These are phyloP conservation scores for Alternaria infectoria DNA, from an alignment of 2,329 filamentous ascomycete genomes.

Conservation along the genomic window DNA sequence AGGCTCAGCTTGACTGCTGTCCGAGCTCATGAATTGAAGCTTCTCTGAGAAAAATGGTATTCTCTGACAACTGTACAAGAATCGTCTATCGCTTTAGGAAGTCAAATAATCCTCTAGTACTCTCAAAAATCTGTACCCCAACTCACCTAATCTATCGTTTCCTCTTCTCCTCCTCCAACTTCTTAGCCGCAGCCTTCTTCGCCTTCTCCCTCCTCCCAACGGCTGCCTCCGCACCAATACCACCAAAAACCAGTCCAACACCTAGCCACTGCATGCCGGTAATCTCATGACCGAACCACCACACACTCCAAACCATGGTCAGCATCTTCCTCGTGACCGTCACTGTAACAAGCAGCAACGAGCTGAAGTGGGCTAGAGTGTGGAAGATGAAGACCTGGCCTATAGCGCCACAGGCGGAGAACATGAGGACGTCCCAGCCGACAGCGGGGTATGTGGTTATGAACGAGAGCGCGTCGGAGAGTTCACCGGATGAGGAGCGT, in stretches of 20 bases:
- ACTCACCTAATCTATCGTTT: constrained; percentile 5
- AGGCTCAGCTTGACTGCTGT: background rate
- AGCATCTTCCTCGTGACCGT: constrained; percentile 99
- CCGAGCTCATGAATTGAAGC: background rate
- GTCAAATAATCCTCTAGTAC: background rate
- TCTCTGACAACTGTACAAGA: background rate
- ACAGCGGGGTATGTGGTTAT: constrained; percentile 80
- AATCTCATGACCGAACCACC: constrained; percentile 90
- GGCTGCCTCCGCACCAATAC: constrained; percentile 86
- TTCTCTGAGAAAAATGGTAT: background rate
- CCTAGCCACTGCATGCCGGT: constrained; percentile 92
- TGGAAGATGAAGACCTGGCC: constrained; percentile 97
- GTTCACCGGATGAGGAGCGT: constrained; percentile 63
- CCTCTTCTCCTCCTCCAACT: constrained; percentile 20
- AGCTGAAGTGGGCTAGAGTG: constrained; percentile 86
- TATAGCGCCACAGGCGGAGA: constrained; percentile 86
- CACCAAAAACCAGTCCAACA: constrained; percentile 90
- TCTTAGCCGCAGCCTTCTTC: constrained; percentile 73
- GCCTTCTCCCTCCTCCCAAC: constrained; percentile 84
- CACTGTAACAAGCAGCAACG: constrained; percentile 91
- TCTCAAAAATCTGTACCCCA: background rate
- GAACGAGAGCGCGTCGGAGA: constrained; percentile 80
- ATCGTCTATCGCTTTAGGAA: background rate
- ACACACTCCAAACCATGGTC: constrained; percentile 95
- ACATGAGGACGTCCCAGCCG: constrained; percentile 86